Evolutionary conservation across 2,329 filamentous ascomycete genomes (phyloP).

Genomic region (Aspergillus spinulosporus): DNA sequence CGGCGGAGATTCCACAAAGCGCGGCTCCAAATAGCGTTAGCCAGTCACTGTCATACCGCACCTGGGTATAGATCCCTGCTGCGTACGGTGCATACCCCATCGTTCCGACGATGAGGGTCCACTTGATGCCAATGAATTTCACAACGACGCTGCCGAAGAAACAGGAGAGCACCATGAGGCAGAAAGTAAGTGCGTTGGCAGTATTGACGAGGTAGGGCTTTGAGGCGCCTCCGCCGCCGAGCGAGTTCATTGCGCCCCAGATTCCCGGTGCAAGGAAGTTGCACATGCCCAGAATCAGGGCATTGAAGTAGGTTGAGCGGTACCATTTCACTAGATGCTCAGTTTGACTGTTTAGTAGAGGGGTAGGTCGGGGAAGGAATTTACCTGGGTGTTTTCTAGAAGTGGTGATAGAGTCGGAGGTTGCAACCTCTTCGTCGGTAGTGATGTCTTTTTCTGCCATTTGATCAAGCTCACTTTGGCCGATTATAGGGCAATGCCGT

Average conservation of each 20-base stretch:
- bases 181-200: slow-evolving; percentile 70
- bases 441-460: slow-evolving; percentile 22
- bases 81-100: slow-evolving; percentile 71
- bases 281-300: slow-evolving; percentile 68
- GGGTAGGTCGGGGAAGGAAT: neutral
- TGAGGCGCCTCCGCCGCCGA: slow-evolving; percentile 68
- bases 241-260: slow-evolving; percentile 71
- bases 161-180: slow-evolving; percentile 71
- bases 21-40: slow-evolving; percentile 67
- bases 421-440: slow-evolving; percentile 23
- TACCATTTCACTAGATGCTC: slow-evolving; percentile 62
- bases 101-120: slow-evolving; percentile 69
- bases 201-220: slow-evolving; percentile 67
- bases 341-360: neutral
- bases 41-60: slow-evolving; percentile 69
- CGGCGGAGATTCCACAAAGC: slow-evolving; percentile 68
- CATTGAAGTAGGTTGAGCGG: slow-evolving; percentile 71
- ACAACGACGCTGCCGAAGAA: slow-evolving; percentile 65
- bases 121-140: slow-evolving; percentile 68
- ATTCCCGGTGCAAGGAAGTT: slow-evolving; percentile 71
- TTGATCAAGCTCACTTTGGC: no score
- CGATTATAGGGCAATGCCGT: no score
- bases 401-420: neutral
- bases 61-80: slow-evolving; percentile 71
- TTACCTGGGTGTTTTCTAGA: slow-evolving; percentile 15